Evolutionary conservation across 495 filamentous ascomycete genomes (phyloP).

Genomic region (Neurospora sp.): DNA sequence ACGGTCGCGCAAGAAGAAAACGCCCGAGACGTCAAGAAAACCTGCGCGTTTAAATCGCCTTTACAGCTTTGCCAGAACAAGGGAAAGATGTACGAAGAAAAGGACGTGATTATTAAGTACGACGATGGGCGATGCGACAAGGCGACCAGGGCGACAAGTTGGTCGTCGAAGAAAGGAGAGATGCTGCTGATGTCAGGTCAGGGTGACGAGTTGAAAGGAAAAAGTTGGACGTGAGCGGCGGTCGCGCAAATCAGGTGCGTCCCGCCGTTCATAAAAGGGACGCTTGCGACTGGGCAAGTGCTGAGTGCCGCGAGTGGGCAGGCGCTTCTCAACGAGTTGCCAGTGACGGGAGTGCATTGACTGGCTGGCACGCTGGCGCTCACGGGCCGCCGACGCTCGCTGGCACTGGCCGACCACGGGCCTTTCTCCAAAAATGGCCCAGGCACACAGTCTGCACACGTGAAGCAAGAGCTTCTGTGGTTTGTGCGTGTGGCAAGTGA

Average conservation of each 20-base stretch:
- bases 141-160: background rate
- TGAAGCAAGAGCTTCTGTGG: background rate
- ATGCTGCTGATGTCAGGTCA: background rate
- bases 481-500: background rate
- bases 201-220: constrained; percentile 17
- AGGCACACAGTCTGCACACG: background rate
- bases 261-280: background rate
- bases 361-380: background rate
- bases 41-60: constrained; percentile 7
- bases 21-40: constrained; percentile 2
- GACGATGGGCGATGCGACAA: background rate
- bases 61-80: constrained; percentile 9
- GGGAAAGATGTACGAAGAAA: constrained; percentile 1
- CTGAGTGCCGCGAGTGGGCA: background rate
- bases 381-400: background rate
- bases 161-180: background rate
- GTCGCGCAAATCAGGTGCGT: constrained; percentile 35
- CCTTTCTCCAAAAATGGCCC: background rate
- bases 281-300: background rate
- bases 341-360: background rate
- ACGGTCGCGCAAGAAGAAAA: constrained; percentile 4
- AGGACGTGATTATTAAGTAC: background rate
- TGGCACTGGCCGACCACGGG: background rate
- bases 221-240: constrained; percentile 13
- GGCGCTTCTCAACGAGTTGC: background rate